Evolutionary conservation across 768 basidiomycete genomes (phyloP).

Genomic region (Boletus pseudo-olivaceus): DNA sequence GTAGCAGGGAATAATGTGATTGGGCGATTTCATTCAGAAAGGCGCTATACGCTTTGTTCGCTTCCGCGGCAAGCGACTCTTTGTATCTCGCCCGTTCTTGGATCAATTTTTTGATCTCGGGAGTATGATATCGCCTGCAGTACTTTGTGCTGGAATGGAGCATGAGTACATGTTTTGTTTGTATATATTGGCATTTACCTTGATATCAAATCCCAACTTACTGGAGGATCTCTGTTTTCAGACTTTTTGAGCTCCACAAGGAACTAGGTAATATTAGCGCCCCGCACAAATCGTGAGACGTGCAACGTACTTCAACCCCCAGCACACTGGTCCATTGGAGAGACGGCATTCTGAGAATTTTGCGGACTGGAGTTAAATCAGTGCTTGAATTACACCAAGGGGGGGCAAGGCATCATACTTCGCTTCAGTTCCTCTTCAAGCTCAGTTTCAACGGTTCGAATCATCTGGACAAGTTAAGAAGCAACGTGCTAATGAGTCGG

Average conservation of each 20-base stretch:
- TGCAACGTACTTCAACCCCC: constrained; percentile 62
- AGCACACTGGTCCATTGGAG: constrained; percentile 64
- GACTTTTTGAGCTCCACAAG: constrained; percentile 73
- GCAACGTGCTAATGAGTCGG: background rate
- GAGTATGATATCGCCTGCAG: constrained; percentile 72
- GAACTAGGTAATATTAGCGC: constrained; percentile 44
- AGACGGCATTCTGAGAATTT: constrained; percentile 65
- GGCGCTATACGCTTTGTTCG: constrained; percentile 57
- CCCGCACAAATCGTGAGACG: background rate
- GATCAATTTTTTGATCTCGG: constrained; percentile 55
- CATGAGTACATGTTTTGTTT: background rate
- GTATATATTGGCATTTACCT: constrained; percentile 38
- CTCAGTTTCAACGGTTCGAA: constrained; percentile 66
- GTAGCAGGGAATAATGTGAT: constrained; percentile 66
- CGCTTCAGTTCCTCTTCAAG: constrained; percentile 69
- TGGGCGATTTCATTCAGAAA: constrained; percentile 70
- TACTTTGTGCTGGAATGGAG: constrained; percentile 58
- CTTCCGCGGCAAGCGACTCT: constrained; percentile 67
- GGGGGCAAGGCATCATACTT: constrained; percentile 37
- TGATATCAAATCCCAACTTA: constrained; percentile 62
- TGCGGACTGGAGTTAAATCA: constrained; percentile 52
- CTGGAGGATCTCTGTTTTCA: constrained; percentile 44
- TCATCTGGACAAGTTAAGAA: constrained; percentile 42
- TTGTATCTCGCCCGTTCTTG: constrained; percentile 71
- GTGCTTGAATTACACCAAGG: background rate